Evolutionary conservation across 257 asterid species (phyloP), one percentile per base, ranked within the genome.

Genomic region (Vinca minor): DNA sequence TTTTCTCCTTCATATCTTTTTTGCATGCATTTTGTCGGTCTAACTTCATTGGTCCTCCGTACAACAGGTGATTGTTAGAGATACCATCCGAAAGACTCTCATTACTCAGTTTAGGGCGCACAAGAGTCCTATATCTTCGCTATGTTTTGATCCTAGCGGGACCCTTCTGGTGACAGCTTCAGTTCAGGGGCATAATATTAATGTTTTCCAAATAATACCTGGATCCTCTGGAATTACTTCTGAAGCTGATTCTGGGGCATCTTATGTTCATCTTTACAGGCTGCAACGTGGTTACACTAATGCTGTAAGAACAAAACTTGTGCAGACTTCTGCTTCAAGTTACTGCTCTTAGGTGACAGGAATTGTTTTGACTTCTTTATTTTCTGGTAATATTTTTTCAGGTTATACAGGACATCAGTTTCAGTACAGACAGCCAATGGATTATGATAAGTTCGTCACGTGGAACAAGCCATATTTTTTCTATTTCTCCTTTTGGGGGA

Each of bases 351-450:
- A 21, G 36, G 32, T 12, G 59, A 58, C 48, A 49, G 55, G n/a
- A 18, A 52, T n/a, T 53, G 21, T 39, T 50, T 31, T 56, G 46
- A 46, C 32, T 54, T 1, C 36, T 63, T 59, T 66, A 21, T 64
- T n/a, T 63, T 49, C 47, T 69, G 60, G 31, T 64, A 47, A 53
- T 14, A 53, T 31, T 47, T 73, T 73, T 65, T 64, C 88, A 92
- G 97, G 84, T 92, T 72, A 92, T 92, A 78, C 96, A 89, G 72
- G 97, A 92, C 70, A 84, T 92, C 57, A 82, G 97, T 77, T 89
- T 92, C 70, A 92, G 98, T 59, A 76, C 81, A 29, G 95, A 92
- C 70, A 82, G 96, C 73, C 85, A 79, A 53, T 92, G 87, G 84
- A 62, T 82, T 52, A 59, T 78, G 71, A 68, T 78, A 58, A 82